phyloP scores from a whole-genome alignment of 1,139 yeast genomes.

The Debaryomyces sp. region DNA sequence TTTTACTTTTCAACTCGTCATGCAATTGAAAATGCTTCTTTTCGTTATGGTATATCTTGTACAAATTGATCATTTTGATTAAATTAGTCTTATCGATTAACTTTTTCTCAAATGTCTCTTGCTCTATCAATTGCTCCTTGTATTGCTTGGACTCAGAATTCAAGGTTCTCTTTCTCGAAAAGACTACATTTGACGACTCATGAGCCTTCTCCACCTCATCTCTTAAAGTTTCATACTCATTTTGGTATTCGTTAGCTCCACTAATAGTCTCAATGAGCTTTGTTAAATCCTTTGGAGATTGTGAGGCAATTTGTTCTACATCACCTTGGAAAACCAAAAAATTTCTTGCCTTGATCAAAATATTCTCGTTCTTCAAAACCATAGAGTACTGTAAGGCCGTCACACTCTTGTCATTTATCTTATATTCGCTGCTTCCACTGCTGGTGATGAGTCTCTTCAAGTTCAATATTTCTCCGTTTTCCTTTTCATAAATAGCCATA shows the following conservation, averaged over 20 bases:
- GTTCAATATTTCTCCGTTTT: constrained; percentile 53
- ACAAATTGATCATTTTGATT: constrained; percentile 55
- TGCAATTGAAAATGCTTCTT: constrained; percentile 37
- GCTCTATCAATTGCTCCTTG: constrained; percentile 74
- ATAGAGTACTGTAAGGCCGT: constrained; percentile 67
- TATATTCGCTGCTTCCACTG: constrained; percentile 69
- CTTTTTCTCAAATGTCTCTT: constrained; percentile 65
- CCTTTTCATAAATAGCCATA: constrained; percentile 73
- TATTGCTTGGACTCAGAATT: constrained; percentile 80
- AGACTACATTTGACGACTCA: constrained; percentile 64
- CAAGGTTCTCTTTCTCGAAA: constrained; percentile 71
- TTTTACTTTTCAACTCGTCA: constrained; percentile 28
- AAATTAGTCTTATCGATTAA: constrained; percentile 50
- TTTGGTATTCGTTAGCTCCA: constrained; percentile 70
- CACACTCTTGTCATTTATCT: constrained; percentile 63
- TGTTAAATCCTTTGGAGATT: constrained; percentile 76
- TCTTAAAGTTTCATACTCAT: constrained; percentile 68
- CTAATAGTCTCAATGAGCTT: constrained; percentile 78
- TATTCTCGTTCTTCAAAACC: constrained; percentile 76
- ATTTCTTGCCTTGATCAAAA: constrained; percentile 85
- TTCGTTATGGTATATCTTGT: constrained; percentile 71
- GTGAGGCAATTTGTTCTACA: constrained; percentile 91
- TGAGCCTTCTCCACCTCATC: constrained; percentile 70
- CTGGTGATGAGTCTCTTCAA: constrained; percentile 58
- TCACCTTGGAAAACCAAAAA: constrained; percentile 97